phyloP scores from a whole-genome alignment of 1,139 yeast species.

The Blastobotrys illinoisensis region DNA sequence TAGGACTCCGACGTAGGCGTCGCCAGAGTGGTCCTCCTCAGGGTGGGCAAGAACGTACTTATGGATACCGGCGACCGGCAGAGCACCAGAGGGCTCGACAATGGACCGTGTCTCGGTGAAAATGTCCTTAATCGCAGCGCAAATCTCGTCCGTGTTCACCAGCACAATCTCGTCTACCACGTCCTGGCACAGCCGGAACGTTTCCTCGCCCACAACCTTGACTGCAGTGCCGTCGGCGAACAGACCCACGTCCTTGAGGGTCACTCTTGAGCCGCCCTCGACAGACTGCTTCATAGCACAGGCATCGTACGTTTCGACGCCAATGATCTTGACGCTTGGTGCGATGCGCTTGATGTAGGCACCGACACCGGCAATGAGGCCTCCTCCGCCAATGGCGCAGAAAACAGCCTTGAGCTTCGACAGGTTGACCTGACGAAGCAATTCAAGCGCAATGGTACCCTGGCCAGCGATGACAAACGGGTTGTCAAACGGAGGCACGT shows the following conservation, averaged over 20 bases:
- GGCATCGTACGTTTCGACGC: conserved; percentile 94
- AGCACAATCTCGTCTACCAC: conserved; percentile 83
- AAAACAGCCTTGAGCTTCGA: conserved; percentile 81
- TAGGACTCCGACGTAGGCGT: conserved; percentile 70
- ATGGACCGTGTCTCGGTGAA: conserved; percentile 93
- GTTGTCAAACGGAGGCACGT: conserved; percentile 95
- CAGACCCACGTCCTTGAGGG: conserved; percentile 74
- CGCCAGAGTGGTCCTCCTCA: conserved; percentile 58
- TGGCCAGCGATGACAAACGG: conserved; percentile 99
- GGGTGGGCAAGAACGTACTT: conserved; percentile 50
- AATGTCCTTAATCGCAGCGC: conserved; percentile 96
- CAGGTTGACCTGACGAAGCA: conserved; percentile 76
- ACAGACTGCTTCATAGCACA: conserved; percentile 83
- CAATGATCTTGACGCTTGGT: conserved; percentile 94
- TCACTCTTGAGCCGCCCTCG: conserved; percentile 47
- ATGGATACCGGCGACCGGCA: conserved; percentile 91
- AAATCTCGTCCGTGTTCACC: conserved; percentile 89
- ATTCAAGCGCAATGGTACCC: conserved; percentile 93
- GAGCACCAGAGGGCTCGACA: conserved; percentile 96
- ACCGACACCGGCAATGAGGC: conserved; percentile 85
- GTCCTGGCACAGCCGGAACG: conserved; percentile 72
- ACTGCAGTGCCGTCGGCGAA: conserved; percentile 99
- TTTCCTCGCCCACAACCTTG: conserved; percentile 80
- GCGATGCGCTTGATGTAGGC: conserved; percentile 89
- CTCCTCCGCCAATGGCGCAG: conserved; percentile 97